Percentiles rank a stretch among this genome's conserved stretches.
These are phyloP conservation scores for Gossypium bickii DNA, from an alignment of 345 rosid species.

Conservation along the genomic window DNA sequence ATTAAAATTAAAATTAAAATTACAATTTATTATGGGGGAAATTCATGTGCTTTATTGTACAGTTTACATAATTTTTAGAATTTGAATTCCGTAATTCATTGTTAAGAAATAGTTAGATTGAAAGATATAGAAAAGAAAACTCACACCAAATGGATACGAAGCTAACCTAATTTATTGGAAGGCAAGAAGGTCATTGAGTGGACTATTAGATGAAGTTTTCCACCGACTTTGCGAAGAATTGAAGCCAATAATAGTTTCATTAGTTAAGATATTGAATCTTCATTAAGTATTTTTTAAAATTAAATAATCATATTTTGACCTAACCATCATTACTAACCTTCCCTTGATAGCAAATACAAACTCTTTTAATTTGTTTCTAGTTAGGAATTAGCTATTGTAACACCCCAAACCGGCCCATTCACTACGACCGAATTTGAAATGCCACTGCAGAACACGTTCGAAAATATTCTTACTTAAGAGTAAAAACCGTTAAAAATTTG, in stretches of 20 bases:
- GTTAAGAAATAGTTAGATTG: no score
- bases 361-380: background rate
- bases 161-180: background rate
- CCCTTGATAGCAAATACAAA: background rate
- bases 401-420: no score
- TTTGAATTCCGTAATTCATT: no score
- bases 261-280: conserved; percentile 5
- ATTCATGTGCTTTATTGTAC: no score
- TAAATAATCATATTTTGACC: background rate
- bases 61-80: no score
- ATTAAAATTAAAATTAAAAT: no score
- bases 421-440: no score
- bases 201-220: background rate
- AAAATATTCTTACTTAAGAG: no score
- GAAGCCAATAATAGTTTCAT: background rate
- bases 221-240: background rate
- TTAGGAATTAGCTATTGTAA: background rate
- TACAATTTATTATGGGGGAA: no score
- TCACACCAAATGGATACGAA: background rate
- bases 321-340: background rate
- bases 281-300: background rate
- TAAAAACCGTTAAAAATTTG: no score
- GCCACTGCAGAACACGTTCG: no score
- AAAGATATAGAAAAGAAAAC: no score
- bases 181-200: background rate